Percentiles rank a stretch among this genome's conserved stretches.
Evolutionary conservation across 495 filamentous ascomycete genomes (phyloP).

Genomic region (Chaetomium tenue): DNA sequence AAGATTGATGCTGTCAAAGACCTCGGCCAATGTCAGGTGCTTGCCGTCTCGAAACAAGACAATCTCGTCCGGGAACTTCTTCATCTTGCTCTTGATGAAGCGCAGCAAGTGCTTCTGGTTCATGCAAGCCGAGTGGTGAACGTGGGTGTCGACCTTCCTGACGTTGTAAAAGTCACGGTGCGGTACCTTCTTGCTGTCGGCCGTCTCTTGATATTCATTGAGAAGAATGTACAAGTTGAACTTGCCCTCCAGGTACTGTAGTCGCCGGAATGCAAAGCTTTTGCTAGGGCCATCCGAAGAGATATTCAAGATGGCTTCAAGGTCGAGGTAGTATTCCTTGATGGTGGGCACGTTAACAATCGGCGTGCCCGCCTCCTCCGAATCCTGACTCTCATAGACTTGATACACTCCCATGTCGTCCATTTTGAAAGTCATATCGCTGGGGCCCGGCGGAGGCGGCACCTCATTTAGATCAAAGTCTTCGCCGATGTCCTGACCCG

Average conservation of each 20-base stretch:
- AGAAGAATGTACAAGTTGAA: slow-evolving; percentile 90
- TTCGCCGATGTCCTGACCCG: slow-evolving; percentile 79
- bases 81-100: slow-evolving; percentile 99
- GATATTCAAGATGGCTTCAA: slow-evolving; percentile 78
- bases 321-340: slow-evolving; percentile 90
- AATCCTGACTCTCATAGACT: slow-evolving; percentile 69
- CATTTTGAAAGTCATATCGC: slow-evolving; percentile 69
- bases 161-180: slow-evolving; percentile 99
- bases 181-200: slow-evolving; percentile 94
- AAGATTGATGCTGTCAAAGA: slow-evolving; percentile 95
- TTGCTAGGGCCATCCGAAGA: slow-evolving; percentile 95
- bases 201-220: slow-evolving; percentile 96
- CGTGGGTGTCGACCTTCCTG: slow-evolving; percentile 96
- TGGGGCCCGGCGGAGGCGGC: slow-evolving; percentile 64
- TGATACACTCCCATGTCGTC: slow-evolving; percentile 88
- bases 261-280: slow-evolving; percentile 89
- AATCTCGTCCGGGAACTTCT: slow-evolving; percentile 90
- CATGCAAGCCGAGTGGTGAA: slow-evolving; percentile 99
- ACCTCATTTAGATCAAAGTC: slow-evolving; percentile 76
- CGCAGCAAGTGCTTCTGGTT: slow-evolving; percentile 97
- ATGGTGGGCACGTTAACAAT: slow-evolving; percentile 81
- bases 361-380: slow-evolving; percentile 61
- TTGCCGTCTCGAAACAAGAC: slow-evolving; percentile 93
- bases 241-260: slow-evolving; percentile 94
- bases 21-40: slow-evolving; percentile 83